phyloP scores from a whole-genome alignment of 805 yeast species.

The Metschnikowia matae region DNA sequence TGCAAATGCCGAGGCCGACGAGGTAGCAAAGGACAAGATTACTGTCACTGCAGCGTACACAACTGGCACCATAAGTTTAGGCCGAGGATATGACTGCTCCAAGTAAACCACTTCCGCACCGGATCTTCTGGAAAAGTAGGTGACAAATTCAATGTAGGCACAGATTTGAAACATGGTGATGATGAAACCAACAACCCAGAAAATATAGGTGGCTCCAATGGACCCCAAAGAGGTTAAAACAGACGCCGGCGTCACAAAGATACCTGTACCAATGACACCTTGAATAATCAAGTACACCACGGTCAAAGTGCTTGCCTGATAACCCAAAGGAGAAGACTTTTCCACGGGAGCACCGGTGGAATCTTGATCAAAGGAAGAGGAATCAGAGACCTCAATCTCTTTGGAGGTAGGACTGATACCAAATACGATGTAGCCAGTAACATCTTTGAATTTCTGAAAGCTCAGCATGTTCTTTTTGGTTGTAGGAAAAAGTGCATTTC shows the following conservation, averaged over 20 bases:
- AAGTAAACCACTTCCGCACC: conserved; percentile 39
- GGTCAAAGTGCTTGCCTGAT: conserved; percentile 35
- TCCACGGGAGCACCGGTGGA: conserved; percentile 41
- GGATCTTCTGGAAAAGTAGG: conserved; percentile 33
- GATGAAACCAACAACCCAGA: conserved; percentile 41
- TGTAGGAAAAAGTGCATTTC: background rate
- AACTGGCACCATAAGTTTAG: conserved; percentile 32
- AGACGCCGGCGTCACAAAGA: conserved; percentile 65
- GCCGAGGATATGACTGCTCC: conserved; percentile 36
- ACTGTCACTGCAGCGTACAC: conserved; percentile 37
- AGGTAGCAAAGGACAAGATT: conserved; percentile 31
- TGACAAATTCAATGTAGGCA: conserved; percentile 40
- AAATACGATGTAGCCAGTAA: conserved; percentile 10
- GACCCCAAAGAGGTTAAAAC: conserved; percentile 46
- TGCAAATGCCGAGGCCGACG: conserved; percentile 38
- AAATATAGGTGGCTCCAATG: conserved; percentile 40
- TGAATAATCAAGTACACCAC: conserved; percentile 65
- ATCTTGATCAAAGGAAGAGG: conserved; percentile 15
- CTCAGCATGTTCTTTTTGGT: background rate
- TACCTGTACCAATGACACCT: conserved; percentile 74
- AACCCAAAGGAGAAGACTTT: conserved; percentile 33
- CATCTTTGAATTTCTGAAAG: conserved; percentile 7
- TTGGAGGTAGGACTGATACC: conserved; percentile 10
- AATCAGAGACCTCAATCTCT: conserved; percentile 3
- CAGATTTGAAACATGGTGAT: conserved; percentile 35